Conservation (phyloP, 345 rosid genomes). For the Anastatica hierochuntica region DNA sequence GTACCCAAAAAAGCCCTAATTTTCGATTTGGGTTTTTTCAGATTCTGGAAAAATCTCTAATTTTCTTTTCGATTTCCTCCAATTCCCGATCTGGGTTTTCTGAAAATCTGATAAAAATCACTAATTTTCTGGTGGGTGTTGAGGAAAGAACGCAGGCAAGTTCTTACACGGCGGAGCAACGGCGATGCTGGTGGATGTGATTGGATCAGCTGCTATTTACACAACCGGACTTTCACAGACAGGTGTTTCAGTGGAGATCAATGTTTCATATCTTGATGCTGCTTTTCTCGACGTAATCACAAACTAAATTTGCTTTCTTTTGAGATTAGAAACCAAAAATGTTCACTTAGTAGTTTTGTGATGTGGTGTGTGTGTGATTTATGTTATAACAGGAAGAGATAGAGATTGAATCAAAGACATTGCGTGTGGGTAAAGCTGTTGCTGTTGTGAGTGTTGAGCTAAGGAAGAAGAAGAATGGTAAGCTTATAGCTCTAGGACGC, state of each 20-base stretch:
- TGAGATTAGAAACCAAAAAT: too few species aligned
- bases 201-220: conserved; percentile 64
- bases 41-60: not conserved
- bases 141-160: conserved; percentile 64
- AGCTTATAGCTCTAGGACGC: conserved; percentile 81
- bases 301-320: too few species aligned
- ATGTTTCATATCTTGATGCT: conserved; percentile 78
- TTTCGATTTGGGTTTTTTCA: not conserved
- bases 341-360: too few species aligned
- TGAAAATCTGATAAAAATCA: not conserved
- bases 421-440: conserved; percentile 61
- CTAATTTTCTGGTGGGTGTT: not conserved
- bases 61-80: not conserved
- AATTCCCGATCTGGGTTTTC: not conserved
- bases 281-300: conserved; percentile 49
- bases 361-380: too few species aligned
- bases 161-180: conserved; percentile 98
- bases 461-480: conserved; percentile 71
- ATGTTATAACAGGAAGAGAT: conserved; percentile 30
- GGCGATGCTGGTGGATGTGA: conserved; percentile 74
- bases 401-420: conserved; percentile 15
- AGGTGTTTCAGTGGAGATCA: conserved; percentile 86
- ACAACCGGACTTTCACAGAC: conserved; percentile 38
- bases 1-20: not conserved
- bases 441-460: conserved; percentile 70